phyloP scores from a whole-genome alignment of 805 yeast genomes.

The Saccharomycopsis olivae region DNA sequence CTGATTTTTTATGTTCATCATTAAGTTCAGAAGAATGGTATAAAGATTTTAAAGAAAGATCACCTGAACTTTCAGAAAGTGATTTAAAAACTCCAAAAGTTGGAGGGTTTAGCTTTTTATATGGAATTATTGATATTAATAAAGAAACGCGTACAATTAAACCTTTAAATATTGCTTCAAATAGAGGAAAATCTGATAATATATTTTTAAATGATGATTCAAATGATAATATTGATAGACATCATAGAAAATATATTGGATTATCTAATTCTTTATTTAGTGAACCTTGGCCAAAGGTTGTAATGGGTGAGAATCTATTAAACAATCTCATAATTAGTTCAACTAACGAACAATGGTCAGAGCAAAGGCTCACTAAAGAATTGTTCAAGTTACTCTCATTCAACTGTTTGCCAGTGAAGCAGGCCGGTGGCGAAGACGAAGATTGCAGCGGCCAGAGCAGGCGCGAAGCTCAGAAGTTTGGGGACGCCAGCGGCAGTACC shows the following conservation, averaged over 20 bases:
- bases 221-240: background rate
- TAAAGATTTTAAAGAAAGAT: conserved; percentile 20
- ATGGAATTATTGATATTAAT: conserved; percentile 33
- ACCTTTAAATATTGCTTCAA: conserved; percentile 38
- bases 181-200: conserved; percentile 28
- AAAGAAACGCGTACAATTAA: conserved; percentile 20
- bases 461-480: too few relatives aligned
- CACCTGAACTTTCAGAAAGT: conserved; percentile 22
- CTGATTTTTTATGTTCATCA: conserved; percentile 31
- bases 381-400: conserved; percentile 48
- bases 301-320: conserved; percentile 39
- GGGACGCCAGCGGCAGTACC: too few relatives aligned
- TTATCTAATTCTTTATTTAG: conserved; percentile 58
- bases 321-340: conserved; percentile 24
- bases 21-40: conserved; percentile 37
- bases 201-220: conserved; percentile 2
- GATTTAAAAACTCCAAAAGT: conserved; percentile 27
- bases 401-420: conserved; percentile 23
- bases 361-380: conserved; percentile 31
- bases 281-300: conserved; percentile 70
- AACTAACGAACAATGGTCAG: conserved; percentile 17
- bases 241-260: conserved; percentile 29
- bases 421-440: too few relatives aligned
- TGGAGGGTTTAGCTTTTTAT: conserved; percentile 57
- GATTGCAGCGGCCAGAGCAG: too few relatives aligned